Conservation (phyloP, 1,284 basidiomycete species). For the Ustanciosporium gigantosporum region DNA sequence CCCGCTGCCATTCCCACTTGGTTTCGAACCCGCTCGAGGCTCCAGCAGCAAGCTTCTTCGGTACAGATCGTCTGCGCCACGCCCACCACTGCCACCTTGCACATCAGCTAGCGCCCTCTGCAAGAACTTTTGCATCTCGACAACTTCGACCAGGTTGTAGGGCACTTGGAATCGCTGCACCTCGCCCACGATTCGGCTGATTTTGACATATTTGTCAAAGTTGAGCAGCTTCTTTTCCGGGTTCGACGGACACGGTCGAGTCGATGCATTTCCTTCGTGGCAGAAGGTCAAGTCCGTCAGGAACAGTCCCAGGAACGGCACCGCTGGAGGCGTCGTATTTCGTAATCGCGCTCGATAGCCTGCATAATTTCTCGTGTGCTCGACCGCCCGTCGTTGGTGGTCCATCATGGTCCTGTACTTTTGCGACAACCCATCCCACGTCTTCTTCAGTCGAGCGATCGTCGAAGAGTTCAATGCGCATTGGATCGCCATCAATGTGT, state of each 20-base stretch:
- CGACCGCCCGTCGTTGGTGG: conserved; percentile 78
- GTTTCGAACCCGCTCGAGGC: conserved; percentile 41
- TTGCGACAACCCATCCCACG: conserved; percentile 73
- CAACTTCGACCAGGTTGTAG: conserved; percentile 78
- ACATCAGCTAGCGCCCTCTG: conserved; percentile 38
- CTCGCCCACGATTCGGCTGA: conserved; percentile 65
- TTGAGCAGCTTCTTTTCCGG: conserved; percentile 83
- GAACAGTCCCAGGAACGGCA: conserved; percentile 70
- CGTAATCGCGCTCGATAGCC: conserved; percentile 80
- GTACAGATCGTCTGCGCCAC: conserved; percentile 55
- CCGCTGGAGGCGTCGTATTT: conserved; percentile 42
- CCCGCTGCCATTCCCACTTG: not conserved
- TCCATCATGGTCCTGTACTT: conserved; percentile 84
- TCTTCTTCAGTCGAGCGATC: conserved; percentile 60
- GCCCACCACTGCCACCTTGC: conserved; percentile 32
- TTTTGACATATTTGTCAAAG: conserved; percentile 71
- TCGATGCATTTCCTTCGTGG: conserved; percentile 87
- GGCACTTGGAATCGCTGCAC: conserved; percentile 90
- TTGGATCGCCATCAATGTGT: conserved; percentile 63
- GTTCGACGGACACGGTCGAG: conserved; percentile 71
- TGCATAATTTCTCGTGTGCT: conserved; percentile 87
- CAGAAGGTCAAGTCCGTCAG: conserved; percentile 93
- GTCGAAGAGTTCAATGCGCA: conserved; percentile 62
- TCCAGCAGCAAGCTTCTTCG: conserved; percentile 56
- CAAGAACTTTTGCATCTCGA: conserved; percentile 80